These are phyloP conservation scores for Coemansia sp. DNA, from an alignment of 192 early-diverging fungal species.

Conservation along the genomic window DNA sequence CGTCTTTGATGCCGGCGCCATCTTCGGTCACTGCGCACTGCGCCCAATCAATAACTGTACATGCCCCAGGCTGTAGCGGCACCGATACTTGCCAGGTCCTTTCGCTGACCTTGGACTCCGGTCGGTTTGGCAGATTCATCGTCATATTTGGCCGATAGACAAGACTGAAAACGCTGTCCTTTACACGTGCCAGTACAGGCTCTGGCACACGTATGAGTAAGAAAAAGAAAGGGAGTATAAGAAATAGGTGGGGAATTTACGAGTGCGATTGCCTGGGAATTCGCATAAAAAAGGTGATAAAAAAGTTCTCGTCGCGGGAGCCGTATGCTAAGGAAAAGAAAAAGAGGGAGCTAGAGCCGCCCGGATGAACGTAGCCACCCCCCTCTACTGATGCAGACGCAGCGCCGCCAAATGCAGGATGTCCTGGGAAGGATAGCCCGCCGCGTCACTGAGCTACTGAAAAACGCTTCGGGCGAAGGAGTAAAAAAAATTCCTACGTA, in stretches of 20 bases:
- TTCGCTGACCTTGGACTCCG: slow-evolving; percentile 22
- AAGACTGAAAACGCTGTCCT: not conserved
- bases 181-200: not conserved
- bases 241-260: not conserved
- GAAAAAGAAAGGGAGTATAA: not conserved
- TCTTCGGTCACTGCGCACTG: slow-evolving; percentile 18
- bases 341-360: not conserved
- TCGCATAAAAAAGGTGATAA: not conserved
- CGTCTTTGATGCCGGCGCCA: not conserved
- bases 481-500: too few species aligned
- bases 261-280: not conserved
- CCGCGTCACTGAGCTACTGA: not conserved
- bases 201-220: not conserved
- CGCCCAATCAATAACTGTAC: slow-evolving; percentile 48
- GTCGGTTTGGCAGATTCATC: slow-evolving; percentile 39
- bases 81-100: slow-evolving; percentile 34
- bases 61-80: slow-evolving; percentile 40
- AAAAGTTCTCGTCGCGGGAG: not conserved
- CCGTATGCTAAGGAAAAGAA: not conserved
- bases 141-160: not conserved
- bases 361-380: not conserved
- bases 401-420: not conserved
- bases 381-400: not conserved
- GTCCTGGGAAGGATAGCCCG: not conserved
- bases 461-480: too few species aligned